Conservation (phyloP, 495 filamentous ascomycete genomes). For the Neurospora sp. region DNA sequence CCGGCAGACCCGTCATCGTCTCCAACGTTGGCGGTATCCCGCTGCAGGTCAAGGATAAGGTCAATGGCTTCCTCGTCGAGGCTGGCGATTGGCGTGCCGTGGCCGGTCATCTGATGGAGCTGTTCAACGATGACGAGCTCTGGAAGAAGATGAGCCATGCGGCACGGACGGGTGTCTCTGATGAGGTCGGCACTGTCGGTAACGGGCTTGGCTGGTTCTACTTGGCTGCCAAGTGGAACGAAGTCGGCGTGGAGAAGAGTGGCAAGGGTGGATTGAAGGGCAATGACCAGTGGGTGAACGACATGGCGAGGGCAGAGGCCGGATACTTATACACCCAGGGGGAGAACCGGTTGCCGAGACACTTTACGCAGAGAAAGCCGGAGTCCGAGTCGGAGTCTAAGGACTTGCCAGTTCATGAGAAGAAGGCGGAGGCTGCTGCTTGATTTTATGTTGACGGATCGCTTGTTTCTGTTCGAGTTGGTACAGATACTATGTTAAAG, state of each 20-base stretch:
- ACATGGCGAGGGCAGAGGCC: constrained; percentile 63
- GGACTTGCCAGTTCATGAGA: constrained; percentile 2
- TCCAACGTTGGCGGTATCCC: constrained; percentile 74
- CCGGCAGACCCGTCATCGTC: constrained; percentile 74
- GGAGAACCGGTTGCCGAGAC: constrained; percentile 50
- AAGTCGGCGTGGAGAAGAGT: constrained; percentile 28
- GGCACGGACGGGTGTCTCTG: constrained; percentile 56
- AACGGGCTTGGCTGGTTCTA: constrained; percentile 73
- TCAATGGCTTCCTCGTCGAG: constrained; percentile 70
- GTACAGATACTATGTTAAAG: not conserved
- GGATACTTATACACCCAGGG: constrained; percentile 45
- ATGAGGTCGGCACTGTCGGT: constrained; percentile 77
- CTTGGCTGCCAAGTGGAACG: constrained; percentile 52
- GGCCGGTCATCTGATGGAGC: constrained; percentile 55
- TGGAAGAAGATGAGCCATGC: constrained; percentile 59
- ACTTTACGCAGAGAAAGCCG: constrained; percentile 29
- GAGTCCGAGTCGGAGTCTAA: constrained; percentile 10
- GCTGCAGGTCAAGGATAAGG: constrained; percentile 61
- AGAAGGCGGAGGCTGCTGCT: not conserved
- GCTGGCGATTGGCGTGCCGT: constrained; percentile 64
- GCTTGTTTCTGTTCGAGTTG: not conserved
- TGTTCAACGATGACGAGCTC: constrained; percentile 56
- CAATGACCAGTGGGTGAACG: constrained; percentile 60
- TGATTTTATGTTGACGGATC: not conserved
- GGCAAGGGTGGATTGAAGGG: constrained; percentile 31